Base-by-base conservation (phyloP, 495 filamentous ascomycete genomes). In the Hypoxylon perforatum region DNA sequence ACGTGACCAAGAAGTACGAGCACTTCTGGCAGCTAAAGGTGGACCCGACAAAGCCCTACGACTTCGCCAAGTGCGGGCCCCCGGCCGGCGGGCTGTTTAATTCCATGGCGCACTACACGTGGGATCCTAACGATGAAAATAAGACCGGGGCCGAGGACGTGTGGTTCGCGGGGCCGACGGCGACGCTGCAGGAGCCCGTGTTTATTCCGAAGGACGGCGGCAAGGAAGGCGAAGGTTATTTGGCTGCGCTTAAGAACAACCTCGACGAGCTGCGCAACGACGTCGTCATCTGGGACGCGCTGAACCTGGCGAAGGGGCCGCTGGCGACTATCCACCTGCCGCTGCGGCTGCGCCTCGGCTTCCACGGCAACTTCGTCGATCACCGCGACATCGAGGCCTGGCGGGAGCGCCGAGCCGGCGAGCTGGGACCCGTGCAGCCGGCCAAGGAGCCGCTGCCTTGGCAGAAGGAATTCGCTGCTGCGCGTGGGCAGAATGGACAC, bases 161-260 rank as follows among this genome's bases (percentile, higher is more conserved):
- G 9, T 86, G 79, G 57, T 85, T 79, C 58, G 72, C 81, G 15
- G 82, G 82, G 0, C 79, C 81, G 39, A 84, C 79, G 0, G 78
- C 76, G 54, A 81, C 82, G 2, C 84, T 86, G 65, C 85, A 88
- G 60, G 85, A 87, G 59, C 85, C 86, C 0, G 80, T 84, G 0
- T 87, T 87, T 61, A 82, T 87, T 28, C 85, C 85, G 0, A 75
- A 74, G 54, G 61, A 70, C 0, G 78, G 76, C 5, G 73, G 71
- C 0, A 67, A 52, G 3, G 85, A 87, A 61, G 86, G 83, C 2
- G 84, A 87, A 62, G 85, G 86, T 0, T 87, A 85, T 56, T 63
- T 88, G 10, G 78, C 85, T 11, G 81, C 78, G 14, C 75, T 88
- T 30, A 73, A 86, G 35, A 88, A 87, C 59, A 83, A 84, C 62